Base-by-base conservation (phyloP, 1,139 yeast species). In the Kurtzmaniella quercitrusa region DNA sequence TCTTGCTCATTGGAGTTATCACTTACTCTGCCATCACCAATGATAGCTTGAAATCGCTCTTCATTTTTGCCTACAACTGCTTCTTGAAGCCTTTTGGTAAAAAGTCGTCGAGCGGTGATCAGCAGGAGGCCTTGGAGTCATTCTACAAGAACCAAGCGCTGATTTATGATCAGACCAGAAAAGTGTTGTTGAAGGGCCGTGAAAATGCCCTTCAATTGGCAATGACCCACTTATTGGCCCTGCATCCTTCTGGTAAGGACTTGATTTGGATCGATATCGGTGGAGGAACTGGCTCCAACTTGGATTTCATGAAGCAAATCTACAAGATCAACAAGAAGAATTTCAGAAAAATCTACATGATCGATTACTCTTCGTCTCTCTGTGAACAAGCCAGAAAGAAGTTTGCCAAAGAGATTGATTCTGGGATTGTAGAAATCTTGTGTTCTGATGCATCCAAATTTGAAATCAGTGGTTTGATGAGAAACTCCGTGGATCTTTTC, bases 211-310 rank as follows among this genome's bases (percentile, higher is more conserved):
- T 85, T 46, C 70, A 73, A 44, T 63, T 85, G 48, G 85, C 86
- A 1, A 71, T 70, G 34, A 60, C 81, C 34, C 91, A 84, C 58
- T 65, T 82, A 42, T 47, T 52, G 14, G 60, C 61, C 41, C 39
- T 44, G 42, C 48, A 53, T 23, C 57, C 60, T 39, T 61, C 60
- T 41, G 58, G 61, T 43, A 62, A 63, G 43, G 74, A 74, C 44
- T 65, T 84, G 43, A 82, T 85, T 39, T 86, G 95, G 95, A 74
- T 86, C 44, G 95, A 86, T 59, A 75, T 85, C 58, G 95, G 95
- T 43, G 94, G 94, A 37, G 94, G 94, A 23, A 85, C 95, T 5
- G 95, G 95, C 41, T 73, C 83, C 62, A 86, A 86, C 63, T 82
- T 86, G 54, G 94, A 86, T 61, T 74, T 75, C 53, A 86, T 86